Evolutionary conservation across 352 stramenopile genomes (phyloP).

Genomic region (Pelagophyceae sp.): DNA sequence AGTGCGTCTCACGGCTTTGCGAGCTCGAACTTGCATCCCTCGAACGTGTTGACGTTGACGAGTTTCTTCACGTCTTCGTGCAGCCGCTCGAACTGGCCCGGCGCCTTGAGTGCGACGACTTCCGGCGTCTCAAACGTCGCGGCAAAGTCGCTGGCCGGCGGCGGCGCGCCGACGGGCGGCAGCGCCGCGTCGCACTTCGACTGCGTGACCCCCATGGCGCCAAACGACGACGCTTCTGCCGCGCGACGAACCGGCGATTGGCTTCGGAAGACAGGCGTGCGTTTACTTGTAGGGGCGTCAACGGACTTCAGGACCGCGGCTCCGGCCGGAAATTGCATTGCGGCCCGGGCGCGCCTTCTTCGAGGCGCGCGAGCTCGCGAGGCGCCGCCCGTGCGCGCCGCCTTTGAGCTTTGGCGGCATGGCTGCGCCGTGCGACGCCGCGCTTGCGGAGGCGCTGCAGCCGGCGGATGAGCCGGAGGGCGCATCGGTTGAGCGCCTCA

Average conservation of each 20-base stretch:
- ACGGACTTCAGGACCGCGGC: too few relatives aligned
- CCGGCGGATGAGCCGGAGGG: too few relatives aligned
- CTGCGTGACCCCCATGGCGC: not conserved
- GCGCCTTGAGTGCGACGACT: not conserved
- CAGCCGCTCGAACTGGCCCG: constrained; percentile 17
- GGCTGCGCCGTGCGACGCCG: too few relatives aligned
- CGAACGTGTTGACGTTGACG: constrained; percentile 13
- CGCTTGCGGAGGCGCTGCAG: too few relatives aligned
- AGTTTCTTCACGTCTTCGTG: constrained; percentile 2
- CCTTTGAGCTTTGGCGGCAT: too few relatives aligned
- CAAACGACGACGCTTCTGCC: not conserved
- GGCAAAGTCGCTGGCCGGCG: not conserved
- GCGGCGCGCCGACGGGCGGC: not conserved
- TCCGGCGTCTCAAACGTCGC: not conserved
- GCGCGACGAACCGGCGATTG: not conserved
- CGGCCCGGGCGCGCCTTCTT: too few relatives aligned
- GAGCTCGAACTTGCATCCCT: constrained; percentile 3
- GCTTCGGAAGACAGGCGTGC: too few relatives aligned
- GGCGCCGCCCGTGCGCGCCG: too few relatives aligned
- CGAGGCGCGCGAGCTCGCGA: too few relatives aligned
- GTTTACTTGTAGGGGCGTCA: too few relatives aligned
- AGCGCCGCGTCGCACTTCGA: not conserved
- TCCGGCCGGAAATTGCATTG: too few relatives aligned
- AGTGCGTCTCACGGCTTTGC: not conserved
- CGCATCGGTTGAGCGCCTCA: too few relatives aligned